Base-by-base conservation (phyloP, 163 green algal genomes). In the Prototheca wickerhamii region DNA sequence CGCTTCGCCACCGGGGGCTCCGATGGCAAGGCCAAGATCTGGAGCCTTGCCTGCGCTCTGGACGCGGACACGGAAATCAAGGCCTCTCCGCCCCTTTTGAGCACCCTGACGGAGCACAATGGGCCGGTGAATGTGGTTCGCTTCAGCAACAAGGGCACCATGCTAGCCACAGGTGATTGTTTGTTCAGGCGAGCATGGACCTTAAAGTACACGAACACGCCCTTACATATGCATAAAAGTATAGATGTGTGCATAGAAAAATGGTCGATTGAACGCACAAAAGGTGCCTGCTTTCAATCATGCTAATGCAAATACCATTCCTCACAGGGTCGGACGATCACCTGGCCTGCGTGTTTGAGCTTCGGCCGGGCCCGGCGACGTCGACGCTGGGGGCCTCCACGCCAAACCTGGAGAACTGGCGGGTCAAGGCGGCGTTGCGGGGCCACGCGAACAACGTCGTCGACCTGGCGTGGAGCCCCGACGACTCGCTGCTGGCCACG, bases 381-480 rank as follows among this genome's bases (percentile, higher is more conserved):
- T 42, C 64, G 4, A 56, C 60, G 2, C 90, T 96, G 71, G 89
- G 90, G 28, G 78, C 58, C 69, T 80, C 89, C 67, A 77, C 91
- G 0, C 69, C 81, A 6, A 90, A 82, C 65, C 43, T 95, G 31
- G 91, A 96, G 75, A 96, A 95, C 76, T 97, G 91, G 91, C 77
- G 71, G 28, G 60, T 53, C 17, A 32, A 63, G 21, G 33, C 68
- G 10, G 71, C 64, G 12, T 69, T 95, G 51, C 70, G 82, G 1
- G 89, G 87, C 6, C 91, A 97, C 80, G 66, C 43, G 28, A 82
- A 72, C 63, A 90, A 96, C 63, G 80, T 97, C 25, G 62, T 78
- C 2, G 90, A 97, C 71, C 63, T 98, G 25, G 74, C 73, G 18
- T 98, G 91, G 91, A 83, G 79, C 0, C 83, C 78, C 4, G 86